Base-by-base conservation (phyloP, 306 rosid genomes). In the Cucurbita ficifolia region DNA sequence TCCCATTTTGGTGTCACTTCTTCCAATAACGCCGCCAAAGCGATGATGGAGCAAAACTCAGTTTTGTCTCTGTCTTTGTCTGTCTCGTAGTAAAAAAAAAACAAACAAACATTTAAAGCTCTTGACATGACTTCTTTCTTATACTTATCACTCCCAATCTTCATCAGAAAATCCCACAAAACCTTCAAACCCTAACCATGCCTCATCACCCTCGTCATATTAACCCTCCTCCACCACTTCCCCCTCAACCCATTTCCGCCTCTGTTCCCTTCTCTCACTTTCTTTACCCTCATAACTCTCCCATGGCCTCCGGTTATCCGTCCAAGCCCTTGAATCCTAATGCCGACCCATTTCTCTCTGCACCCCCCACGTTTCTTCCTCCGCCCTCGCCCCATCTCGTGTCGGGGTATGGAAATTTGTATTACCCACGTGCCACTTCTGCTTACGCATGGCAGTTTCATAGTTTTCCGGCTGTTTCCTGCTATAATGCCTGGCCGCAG, bases 11-110 rank as follows among this genome's bases (percentile, higher is more conserved):
- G 7, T 67, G 1, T 10, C 52, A 43, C 54, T 19, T 1, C 7
- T n/a, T 22, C 72, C 72, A 67, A 67, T 38, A 45, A 43, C 72
- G 72, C 72, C 72, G 72, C 72, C 55, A 24, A 63, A 68, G 12
- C 73, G 40, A 13, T 17, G 55, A 12, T 42, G 13, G 12, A 22
- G 56, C 10, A 45, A 49, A 22, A 16, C 40, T 45, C 4, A 18
- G 50, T 38, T 63, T 29, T 29, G 33, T 29, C 33, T 29, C 33
- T 3, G 10, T 61, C 11, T 18, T 57, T 68, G 33, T 29, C 33
- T 46, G 56, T 68, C 56, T 46, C 10, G 50, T 3, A n/a, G 9
- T 12, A 21, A 21, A 6, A 22, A 13, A 16, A 16, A 29, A 18
- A 29, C 2, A 29, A 29, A 29, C 33, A 29, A 7, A 12, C 55